These are phyloP conservation scores for Chiua virens DNA, from an alignment of 768 basidiomycete species.

Conservation along the genomic window DNA sequence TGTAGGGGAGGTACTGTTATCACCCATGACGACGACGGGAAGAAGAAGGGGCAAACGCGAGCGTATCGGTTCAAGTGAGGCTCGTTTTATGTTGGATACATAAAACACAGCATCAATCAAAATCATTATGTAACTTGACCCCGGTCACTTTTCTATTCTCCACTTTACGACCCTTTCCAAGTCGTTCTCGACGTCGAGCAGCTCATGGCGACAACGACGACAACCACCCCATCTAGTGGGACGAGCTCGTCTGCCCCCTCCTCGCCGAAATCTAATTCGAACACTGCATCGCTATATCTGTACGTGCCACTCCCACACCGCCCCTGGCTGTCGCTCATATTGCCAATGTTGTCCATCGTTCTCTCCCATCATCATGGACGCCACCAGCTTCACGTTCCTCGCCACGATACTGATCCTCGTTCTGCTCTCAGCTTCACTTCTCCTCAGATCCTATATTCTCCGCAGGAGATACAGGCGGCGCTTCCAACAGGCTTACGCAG, in stretches of 20 bases:
- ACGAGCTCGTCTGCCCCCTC: conserved; percentile 3
- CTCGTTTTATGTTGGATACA: conserved; percentile 10
- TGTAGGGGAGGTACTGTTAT: background rate
- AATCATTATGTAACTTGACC: conserved; percentile 21
- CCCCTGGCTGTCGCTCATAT: conserved; percentile 3
- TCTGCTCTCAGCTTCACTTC: conserved; percentile 60
- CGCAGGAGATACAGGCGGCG: conserved; percentile 57
- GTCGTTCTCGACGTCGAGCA: conserved; percentile 3
- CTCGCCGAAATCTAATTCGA: conserved; percentile 5
- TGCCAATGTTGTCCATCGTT: background rate
- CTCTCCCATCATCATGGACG: conserved; percentile 9
- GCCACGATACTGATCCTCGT: conserved; percentile 70
- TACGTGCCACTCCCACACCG: conserved; percentile 17
- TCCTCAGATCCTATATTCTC: conserved; percentile 60
- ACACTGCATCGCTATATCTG: conserved; percentile 31
- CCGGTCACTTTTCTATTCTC: background rate
- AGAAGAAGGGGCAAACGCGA: background rate
- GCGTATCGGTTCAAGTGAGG: too few relatives aligned
- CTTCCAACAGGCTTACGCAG: conserved; percentile 52
- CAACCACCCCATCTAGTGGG: background rate
- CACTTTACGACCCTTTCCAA: background rate
- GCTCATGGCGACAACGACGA: conserved; percentile 18
- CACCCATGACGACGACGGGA: conserved; percentile 14
- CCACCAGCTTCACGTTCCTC: conserved; percentile 64
- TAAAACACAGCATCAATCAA: conserved; percentile 14